A percentile compares a stretch with the other conserved stretches of the same genome.
Conservation (phyloP, 768 basidiomycete species). For the Tephrocybe sp. region DNA sequence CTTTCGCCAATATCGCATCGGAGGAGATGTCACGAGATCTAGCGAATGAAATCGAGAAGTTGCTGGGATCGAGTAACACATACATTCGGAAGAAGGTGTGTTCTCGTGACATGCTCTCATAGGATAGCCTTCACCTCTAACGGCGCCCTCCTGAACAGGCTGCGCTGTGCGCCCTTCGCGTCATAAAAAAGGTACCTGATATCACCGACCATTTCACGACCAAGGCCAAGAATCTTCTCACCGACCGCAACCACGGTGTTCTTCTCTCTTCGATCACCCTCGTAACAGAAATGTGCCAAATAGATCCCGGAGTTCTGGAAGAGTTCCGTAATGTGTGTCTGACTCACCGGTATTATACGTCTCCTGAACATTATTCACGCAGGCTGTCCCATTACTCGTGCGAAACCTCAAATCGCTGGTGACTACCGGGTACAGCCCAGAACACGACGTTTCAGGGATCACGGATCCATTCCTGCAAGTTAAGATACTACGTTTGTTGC, state of each 20-base stretch:
- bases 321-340: slow-evolving; percentile 86
- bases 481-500: slow-evolving; percentile 86
- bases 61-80: slow-evolving; percentile 95
- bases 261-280: slow-evolving; percentile 93
- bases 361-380: not conserved
- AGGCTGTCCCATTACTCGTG: slow-evolving; percentile 93
- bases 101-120: slow-evolving; percentile 1
- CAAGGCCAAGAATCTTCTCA: slow-evolving; percentile 88
- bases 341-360: not conserved
- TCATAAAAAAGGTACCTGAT: slow-evolving; percentile 96
- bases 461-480: slow-evolving; percentile 96
- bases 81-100: slow-evolving; percentile 98
- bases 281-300: slow-evolving; percentile 90
- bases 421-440: slow-evolving; percentile 96
- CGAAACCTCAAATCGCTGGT: slow-evolving; percentile 93
- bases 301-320: slow-evolving; percentile 67
- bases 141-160: slow-evolving; percentile 55
- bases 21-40: slow-evolving; percentile 99
- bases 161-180: slow-evolving; percentile 89
- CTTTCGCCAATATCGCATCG: slow-evolving; percentile 98
- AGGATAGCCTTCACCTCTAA: not conserved
- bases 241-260: slow-evolving; percentile 97
- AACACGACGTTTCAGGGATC: slow-evolving; percentile 99
- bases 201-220: slow-evolving; percentile 88
- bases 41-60: slow-evolving; percentile 96